phyloP scores from a whole-genome alignment of 306 rosid genomes.

The Ziziphus jujuba region DNA sequence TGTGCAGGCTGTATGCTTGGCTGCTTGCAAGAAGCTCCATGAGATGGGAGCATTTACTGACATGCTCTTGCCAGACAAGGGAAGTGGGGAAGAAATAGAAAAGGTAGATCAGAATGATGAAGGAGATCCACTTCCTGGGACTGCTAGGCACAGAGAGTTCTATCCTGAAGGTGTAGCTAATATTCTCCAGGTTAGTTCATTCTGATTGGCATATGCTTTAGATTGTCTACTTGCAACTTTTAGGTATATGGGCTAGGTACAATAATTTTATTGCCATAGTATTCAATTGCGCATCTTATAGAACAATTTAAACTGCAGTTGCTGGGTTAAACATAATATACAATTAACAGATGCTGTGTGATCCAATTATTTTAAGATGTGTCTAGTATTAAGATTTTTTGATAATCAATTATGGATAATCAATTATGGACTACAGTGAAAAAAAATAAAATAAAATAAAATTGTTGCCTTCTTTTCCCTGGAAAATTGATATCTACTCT shows the following conservation, averaged over 20 bases:
- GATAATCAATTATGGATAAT: background rate
- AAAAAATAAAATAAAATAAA: background rate
- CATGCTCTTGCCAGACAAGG: constrained; percentile 99
- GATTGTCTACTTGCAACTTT: constrained; percentile 12
- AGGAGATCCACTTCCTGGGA: constrained; percentile 97
- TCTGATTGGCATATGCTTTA: constrained; percentile 25
- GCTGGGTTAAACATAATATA: constrained; percentile 1
- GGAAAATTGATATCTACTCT: background rate
- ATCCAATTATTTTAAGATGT: background rate
- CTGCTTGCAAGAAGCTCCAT: constrained; percentile 97
- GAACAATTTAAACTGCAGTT: background rate
- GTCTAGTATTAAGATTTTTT: background rate
- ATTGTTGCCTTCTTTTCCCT: background rate
- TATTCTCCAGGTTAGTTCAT: constrained; percentile 71
- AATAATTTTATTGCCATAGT: too few species aligned
- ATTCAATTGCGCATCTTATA: too few species aligned
- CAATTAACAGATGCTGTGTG: too few species aligned
- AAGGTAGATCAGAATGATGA: constrained; percentile 79
- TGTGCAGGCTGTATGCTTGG: constrained; percentile 94
- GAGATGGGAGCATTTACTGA: constrained; percentile 99
- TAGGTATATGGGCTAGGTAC: background rate
- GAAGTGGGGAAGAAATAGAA: constrained; percentile 95
- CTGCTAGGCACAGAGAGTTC: constrained; percentile 98
- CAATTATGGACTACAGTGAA: background rate
- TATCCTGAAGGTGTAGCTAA: constrained; percentile 99